A percentile compares a stretch with the other conserved stretches of the same genome.
Evolutionary conservation across 1,284 basidiomycete species (phyloP).

Genomic region (Microbotryum lychnidis-dioicae): DNA sequence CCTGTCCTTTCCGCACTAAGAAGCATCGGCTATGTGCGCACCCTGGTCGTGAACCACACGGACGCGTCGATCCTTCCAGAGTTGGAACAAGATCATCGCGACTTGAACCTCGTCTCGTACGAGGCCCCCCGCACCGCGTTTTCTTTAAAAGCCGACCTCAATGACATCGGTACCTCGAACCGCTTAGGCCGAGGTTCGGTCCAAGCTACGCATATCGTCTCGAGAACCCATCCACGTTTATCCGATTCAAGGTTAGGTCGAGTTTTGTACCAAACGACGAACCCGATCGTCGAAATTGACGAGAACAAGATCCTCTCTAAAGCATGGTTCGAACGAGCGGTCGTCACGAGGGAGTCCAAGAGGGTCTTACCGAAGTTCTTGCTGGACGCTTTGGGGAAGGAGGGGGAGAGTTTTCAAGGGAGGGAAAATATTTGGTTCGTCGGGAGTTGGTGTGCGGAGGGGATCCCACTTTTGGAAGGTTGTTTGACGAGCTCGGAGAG

Average conservation of each 20-base stretch:
- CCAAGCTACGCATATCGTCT: slow-evolving; percentile 51
- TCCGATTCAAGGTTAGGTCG: slow-evolving; percentile 31
- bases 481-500: slow-evolving; percentile 55
- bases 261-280: slow-evolving; percentile 56
- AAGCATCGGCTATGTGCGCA: slow-evolving; percentile 40
- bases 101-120: slow-evolving; percentile 52
- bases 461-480: slow-evolving; percentile 58
- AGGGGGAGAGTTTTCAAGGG: not conserved
- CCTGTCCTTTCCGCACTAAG: slow-evolving; percentile 35
- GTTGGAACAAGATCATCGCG: slow-evolving; percentile 48
- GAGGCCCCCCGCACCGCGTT: slow-evolving; percentile 8
- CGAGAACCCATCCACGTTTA: slow-evolving; percentile 35
- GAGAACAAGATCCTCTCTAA: slow-evolving; percentile 50
- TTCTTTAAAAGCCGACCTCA: no score
- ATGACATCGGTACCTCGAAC: no score
- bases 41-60: slow-evolving; percentile 61
- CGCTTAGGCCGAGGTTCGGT: not conserved
- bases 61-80: slow-evolving; percentile 53
- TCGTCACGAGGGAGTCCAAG: slow-evolving; percentile 50
- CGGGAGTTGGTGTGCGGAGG: slow-evolving; percentile 51
- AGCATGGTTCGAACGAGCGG: slow-evolving; percentile 54
- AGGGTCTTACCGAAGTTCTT: slow-evolving; percentile 48
- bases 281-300: slow-evolving; percentile 54
- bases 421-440: slow-evolving; percentile 48
- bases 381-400: not conserved